Conservation (phyloP, 805 yeast species). For the Wickerhamiella kurtzmanii region DNA sequence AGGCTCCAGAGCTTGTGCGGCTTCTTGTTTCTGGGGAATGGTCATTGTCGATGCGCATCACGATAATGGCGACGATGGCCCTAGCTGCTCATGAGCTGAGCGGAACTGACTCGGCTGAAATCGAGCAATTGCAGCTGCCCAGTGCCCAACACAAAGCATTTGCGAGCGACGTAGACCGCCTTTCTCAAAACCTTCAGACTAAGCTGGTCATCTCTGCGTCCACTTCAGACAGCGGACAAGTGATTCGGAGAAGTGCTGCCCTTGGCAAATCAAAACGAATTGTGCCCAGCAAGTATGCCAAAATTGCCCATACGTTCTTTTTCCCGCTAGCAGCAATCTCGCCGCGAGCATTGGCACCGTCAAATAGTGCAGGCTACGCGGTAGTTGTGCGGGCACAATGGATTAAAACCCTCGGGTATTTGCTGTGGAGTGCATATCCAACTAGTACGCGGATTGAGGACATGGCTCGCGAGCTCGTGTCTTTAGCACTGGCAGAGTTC, state of each 20-base stretch:
- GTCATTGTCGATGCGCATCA: slow-evolving; percentile 65
- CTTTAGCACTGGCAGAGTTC: slow-evolving; percentile 15
- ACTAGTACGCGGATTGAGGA: slow-evolving; percentile 34
- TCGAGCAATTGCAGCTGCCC: slow-evolving; percentile 35
- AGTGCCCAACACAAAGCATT: slow-evolving; percentile 34
- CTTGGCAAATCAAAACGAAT: not conserved
- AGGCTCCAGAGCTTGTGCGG: slow-evolving; percentile 29
- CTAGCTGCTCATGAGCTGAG: slow-evolving; percentile 61
- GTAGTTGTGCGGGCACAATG: slow-evolving; percentile 41
- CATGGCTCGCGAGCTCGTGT: slow-evolving; percentile 43
- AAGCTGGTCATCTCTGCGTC: slow-evolving; percentile 12
- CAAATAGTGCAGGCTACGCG: slow-evolving; percentile 12
- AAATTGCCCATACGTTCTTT: slow-evolving; percentile 35
- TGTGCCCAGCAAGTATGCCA: slow-evolving; percentile 28
- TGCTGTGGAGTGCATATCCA: slow-evolving; percentile 44
- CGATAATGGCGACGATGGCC: slow-evolving; percentile 53
- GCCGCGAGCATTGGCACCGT: slow-evolving; percentile 5
- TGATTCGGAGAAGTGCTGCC: slow-evolving; percentile 1
- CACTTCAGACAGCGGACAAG: slow-evolving; percentile 18
- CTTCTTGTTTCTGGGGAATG: slow-evolving; percentile 58
- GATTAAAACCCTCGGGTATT: slow-evolving; percentile 42
- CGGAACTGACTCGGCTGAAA: slow-evolving; percentile 36
- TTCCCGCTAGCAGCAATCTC: slow-evolving; percentile 36
- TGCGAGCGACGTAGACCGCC: slow-evolving; percentile 15
- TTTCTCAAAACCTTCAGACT: slow-evolving; percentile 17